Conservation (phyloP, 2,329 filamentous ascomycete genomes). For the Fusarium hainanense region DNA sequence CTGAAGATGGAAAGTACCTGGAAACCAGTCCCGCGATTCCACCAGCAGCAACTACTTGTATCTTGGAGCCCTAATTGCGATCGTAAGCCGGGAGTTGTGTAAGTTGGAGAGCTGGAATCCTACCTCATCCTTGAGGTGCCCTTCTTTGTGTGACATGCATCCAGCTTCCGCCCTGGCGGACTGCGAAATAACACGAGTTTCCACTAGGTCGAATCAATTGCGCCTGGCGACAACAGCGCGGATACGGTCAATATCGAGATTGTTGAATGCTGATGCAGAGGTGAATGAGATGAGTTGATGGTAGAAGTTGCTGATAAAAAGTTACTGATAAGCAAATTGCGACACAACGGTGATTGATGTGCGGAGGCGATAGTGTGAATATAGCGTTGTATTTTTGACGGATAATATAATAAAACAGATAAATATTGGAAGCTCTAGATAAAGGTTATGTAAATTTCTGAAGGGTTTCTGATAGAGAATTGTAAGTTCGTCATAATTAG, state of each 20-base stretch:
- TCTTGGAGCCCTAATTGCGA: conserved; percentile 60
- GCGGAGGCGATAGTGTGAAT: conserved; percentile 20
- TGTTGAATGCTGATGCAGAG: conserved; percentile 52
- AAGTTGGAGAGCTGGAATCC: conserved; percentile 16
- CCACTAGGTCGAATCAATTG: conserved; percentile 33
- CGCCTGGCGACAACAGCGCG: not conserved
- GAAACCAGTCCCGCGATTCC: conserved; percentile 85
- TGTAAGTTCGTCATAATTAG: conserved; percentile 19
- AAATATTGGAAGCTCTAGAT: not conserved
- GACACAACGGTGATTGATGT: conserved; percentile 33
- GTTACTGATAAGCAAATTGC: conserved; percentile 23
- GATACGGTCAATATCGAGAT: not conserved
- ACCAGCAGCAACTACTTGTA: conserved; percentile 67
- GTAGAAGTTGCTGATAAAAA: conserved; percentile 23
- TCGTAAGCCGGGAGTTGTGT: conserved; percentile 15
- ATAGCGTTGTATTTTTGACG: not conserved
- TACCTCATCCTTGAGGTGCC: conserved; percentile 70
- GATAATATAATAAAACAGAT: not conserved
- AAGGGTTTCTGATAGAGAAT: not conserved
- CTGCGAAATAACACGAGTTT: conserved; percentile 18
- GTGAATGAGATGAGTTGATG: conserved; percentile 36
- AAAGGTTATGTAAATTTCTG: not conserved
- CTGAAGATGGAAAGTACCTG: conserved; percentile 64
- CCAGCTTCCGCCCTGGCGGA: conserved; percentile 38
- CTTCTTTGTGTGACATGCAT: conserved; percentile 53